Evolutionary conservation across 1,284 basidiomycete genomes (phyloP).

Genomic region (Xerocomus cyaneibrunnescens): DNA sequence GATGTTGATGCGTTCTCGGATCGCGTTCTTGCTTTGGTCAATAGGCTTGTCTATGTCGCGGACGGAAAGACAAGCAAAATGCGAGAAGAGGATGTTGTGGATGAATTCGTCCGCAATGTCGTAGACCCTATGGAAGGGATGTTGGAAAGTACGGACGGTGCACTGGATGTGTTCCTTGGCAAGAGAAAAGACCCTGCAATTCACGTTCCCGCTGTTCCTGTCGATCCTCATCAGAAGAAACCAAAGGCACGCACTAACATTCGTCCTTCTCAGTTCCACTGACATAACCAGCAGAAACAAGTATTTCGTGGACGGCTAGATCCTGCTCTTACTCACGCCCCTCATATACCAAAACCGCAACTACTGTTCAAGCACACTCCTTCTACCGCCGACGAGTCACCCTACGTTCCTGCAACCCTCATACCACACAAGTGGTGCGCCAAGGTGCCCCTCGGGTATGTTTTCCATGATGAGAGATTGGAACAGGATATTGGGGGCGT

Average conservation of each 20-base stretch:
- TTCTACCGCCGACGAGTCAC: conserved; percentile 54
- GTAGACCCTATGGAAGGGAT: conserved; percentile 84
- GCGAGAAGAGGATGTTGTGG: conserved; percentile 70
- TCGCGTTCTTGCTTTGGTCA: conserved; percentile 61
- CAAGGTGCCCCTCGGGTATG: conserved; percentile 71
- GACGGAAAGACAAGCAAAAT: conserved; percentile 45
- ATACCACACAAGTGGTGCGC: conserved; percentile 77
- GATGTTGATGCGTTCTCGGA: conserved; percentile 64
- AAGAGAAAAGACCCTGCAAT: conserved; percentile 66
- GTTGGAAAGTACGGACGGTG: conserved; percentile 82
- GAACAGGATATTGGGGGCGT: conserved; percentile 29
- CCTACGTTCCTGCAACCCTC: conserved; percentile 55
- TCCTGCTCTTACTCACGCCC: conserved; percentile 65
- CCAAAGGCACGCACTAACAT: conserved; percentile 18
- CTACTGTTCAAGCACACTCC: conserved; percentile 58
- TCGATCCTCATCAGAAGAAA: conserved; percentile 15
- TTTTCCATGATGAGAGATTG: conserved; percentile 40
- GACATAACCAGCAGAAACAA: conserved; percentile 31
- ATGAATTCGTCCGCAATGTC: conserved; percentile 75
- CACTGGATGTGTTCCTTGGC: conserved; percentile 78
- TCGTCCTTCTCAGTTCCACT: background rate
- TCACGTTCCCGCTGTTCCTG: conserved; percentile 44
- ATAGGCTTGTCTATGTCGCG: conserved; percentile 60
- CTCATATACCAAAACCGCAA: conserved; percentile 79
- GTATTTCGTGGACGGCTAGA: conserved; percentile 46